These are phyloP conservation scores for Marasmius tenuissimus DNA, from an alignment of 1,284 basidiomycete species.

Conservation along the genomic window DNA sequence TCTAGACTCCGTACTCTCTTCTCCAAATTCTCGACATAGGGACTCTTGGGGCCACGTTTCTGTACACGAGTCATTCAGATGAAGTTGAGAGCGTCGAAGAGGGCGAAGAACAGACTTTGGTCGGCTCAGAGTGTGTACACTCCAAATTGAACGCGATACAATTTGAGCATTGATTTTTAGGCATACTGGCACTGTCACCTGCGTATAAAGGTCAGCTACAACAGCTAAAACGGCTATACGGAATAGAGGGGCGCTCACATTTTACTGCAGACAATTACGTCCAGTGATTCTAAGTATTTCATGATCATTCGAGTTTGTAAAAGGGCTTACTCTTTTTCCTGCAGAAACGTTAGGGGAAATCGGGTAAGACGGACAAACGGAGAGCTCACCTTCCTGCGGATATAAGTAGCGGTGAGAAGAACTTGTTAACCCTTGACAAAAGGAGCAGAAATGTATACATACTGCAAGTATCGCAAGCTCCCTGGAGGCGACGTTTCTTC, in stretches of 20 bases:
- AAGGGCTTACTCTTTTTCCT: slow-evolving; percentile 33
- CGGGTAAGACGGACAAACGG: neutral
- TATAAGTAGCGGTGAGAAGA: neutral
- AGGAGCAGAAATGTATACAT: neutral
- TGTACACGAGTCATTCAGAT: slow-evolving; percentile 18
- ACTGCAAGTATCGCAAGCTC: slow-evolving; percentile 34
- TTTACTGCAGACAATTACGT: slow-evolving; percentile 22
- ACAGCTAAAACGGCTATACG: neutral
- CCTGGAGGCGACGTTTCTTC: slow-evolving; percentile 31
- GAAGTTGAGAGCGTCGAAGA: neutral
- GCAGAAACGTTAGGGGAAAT: slow-evolving; percentile 9
- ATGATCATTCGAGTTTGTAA: neutral
- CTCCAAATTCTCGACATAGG: slow-evolving; percentile 8
- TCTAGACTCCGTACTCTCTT: slow-evolving; percentile 59
- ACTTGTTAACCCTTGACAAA: neutral
- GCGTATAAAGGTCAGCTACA: neutral
- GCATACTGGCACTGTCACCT: slow-evolving; percentile 56
- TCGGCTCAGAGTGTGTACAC: slow-evolving; percentile 64
- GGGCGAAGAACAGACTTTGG: slow-evolving; percentile 39
- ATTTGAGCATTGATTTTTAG: slow-evolving; percentile 62
- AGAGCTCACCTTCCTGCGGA: slow-evolving; percentile 5
- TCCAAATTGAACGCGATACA: slow-evolving; percentile 63
- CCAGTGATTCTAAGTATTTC: neutral
- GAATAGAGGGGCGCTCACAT: slow-evolving; percentile 23
- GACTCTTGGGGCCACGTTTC: slow-evolving; percentile 68